These are phyloP conservation scores for Achlya hypogyna DNA, from an alignment of 352 stramenopile genomes.

Conservation along the genomic window DNA sequence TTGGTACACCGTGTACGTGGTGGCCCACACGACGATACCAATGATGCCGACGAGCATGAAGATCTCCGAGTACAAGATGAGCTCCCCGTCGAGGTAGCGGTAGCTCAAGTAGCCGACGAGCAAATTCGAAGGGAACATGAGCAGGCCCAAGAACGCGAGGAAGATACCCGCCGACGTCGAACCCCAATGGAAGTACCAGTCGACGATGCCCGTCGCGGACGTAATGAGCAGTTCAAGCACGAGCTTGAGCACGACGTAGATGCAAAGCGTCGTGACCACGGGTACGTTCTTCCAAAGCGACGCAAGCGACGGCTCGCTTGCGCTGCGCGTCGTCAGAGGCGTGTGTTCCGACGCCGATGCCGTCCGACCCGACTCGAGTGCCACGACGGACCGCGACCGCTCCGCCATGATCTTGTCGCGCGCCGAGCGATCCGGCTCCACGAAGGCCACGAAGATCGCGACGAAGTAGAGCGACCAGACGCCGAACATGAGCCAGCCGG, in stretches of 20 bases:
- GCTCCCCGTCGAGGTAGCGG: conserved; percentile 86
- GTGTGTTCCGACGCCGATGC: conserved; percentile 31
- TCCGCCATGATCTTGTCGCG: conserved; percentile 38
- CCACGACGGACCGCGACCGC: conserved; percentile 9
- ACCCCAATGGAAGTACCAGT: conserved; percentile 88
- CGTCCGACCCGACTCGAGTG: conserved; percentile 26
- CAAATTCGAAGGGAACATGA: conserved; percentile 91
- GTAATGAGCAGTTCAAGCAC: conserved; percentile 86
- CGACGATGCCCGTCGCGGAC: conserved; percentile 68
- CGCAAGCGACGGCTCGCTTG: conserved; percentile 28
- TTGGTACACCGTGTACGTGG: conserved; percentile 70
- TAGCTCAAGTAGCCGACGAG: conserved; percentile 83
- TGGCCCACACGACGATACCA: conserved; percentile 76
- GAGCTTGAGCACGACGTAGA: conserved; percentile 91
- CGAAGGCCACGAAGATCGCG: conserved; percentile 44
- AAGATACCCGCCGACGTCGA: conserved; percentile 79
- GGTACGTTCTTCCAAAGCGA: conserved; percentile 68
- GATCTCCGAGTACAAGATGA: conserved; percentile 80
- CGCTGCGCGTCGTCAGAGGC: conserved; percentile 28
- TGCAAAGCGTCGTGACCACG: conserved; percentile 62
- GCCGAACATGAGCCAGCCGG: conserved; percentile 85
- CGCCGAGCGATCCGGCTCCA: conserved; percentile 50
- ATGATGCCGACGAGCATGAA: conserved; percentile 86
- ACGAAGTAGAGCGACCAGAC: conserved; percentile 60
- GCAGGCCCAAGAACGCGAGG: conserved; percentile 74